phyloP scores from a whole-genome alignment of 225 moss, liverwort and hornwort genomes.

The Sphagnum tenellum region DNA sequence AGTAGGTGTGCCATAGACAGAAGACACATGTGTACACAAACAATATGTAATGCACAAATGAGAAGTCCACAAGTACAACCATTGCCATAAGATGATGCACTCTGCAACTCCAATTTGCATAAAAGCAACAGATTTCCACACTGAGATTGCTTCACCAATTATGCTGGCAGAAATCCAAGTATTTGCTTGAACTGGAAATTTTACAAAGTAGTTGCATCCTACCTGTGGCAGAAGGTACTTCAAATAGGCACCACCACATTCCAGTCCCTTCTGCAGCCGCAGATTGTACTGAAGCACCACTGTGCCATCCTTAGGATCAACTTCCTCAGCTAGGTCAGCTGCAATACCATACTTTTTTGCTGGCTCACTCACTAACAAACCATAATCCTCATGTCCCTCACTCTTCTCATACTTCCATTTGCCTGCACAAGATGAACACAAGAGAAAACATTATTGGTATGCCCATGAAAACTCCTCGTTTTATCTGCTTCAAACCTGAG shows the following conservation, averaged over 20 bases:
- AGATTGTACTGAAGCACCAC: slow-evolving; percentile 91
- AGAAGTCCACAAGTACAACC: not conserved
- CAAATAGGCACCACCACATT: slow-evolving; percentile 91
- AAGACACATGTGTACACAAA: too few species aligned
- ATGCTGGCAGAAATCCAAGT: not conserved
- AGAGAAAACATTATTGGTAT: not conserved
- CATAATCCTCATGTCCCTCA: slow-evolving; percentile 82
- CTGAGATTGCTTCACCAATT: not conserved
- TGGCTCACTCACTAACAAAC: slow-evolving; percentile 78
- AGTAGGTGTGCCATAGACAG: not conserved
- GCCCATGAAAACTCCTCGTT: too few species aligned
- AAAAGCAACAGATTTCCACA: not conserved
- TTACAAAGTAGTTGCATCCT: not conserved
- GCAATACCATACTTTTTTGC: slow-evolving; percentile 98
- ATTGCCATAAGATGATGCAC: not conserved
- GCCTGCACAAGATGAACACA: slow-evolving; percentile 23
- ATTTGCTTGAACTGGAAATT: not conserved
- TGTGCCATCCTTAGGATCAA: slow-evolving; percentile 64
- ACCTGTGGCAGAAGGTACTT: slow-evolving; percentile 82
- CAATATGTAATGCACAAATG: not conserved
- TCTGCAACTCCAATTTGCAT: not conserved
- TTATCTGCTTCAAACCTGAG: too few species aligned
- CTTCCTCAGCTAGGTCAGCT: slow-evolving; percentile 68
- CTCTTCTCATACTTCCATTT: slow-evolving; percentile 82
- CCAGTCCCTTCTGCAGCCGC: slow-evolving; percentile 74